These are phyloP conservation scores for Aspergillus pseudoviridinutans DNA, from an alignment of 2,329 filamentous ascomycete genomes.

Conservation along the genomic window DNA sequence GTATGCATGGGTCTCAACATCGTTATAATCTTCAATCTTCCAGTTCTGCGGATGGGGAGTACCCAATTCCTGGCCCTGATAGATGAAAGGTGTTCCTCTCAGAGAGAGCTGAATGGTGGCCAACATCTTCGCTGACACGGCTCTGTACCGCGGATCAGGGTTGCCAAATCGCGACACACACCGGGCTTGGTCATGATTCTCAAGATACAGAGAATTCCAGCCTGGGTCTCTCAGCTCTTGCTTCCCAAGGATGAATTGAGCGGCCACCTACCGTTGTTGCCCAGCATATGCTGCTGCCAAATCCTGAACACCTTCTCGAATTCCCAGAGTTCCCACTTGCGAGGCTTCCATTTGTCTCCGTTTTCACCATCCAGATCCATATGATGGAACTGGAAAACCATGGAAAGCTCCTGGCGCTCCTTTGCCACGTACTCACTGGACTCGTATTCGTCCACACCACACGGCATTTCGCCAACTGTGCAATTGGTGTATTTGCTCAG, in stretches of 20 bases:
- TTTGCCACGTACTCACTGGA: conserved; percentile 59
- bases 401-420: conserved; percentile 57
- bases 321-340: conserved; percentile 14
- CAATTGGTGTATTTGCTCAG: conserved; percentile 36
- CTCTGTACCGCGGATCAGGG: conserved; percentile 43
- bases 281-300: conserved; percentile 19
- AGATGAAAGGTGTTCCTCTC: conserved; percentile 53
- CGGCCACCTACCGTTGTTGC: conserved; percentile 10
- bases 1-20: conserved; percentile 44
- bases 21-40: conserved; percentile 41
- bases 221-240: conserved; percentile 24
- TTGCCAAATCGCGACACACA: conserved; percentile 51
- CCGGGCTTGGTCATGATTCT: conserved; percentile 60
- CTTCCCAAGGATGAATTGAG: not conserved
- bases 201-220: conserved; percentile 58
- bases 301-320: conserved; percentile 8
- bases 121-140: conserved; percentile 49
- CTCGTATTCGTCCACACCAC: conserved; percentile 51
- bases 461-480: conserved; percentile 42
- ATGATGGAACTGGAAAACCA: conserved; percentile 56
- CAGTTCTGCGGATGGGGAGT: conserved; percentile 52
- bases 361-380: conserved; percentile 28
- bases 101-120: conserved; percentile 45
- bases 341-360: conserved; percentile 21
- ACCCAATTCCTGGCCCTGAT: conserved; percentile 58